Evolutionary conservation across 345 rosid species (phyloP).

Genomic region (Carallia brachiata): DNA sequence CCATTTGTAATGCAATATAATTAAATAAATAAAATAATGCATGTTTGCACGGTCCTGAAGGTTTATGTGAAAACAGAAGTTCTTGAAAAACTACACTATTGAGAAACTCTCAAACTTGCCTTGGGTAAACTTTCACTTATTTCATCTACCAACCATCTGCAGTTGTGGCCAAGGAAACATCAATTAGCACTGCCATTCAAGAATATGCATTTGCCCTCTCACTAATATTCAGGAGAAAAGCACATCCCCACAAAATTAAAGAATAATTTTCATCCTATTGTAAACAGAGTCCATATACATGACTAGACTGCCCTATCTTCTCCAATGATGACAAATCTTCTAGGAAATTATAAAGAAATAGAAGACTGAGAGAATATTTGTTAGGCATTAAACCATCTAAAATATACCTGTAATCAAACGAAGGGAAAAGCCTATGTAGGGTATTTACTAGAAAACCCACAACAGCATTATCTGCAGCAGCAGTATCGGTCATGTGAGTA

Average conservation of each 20-base stretch:
- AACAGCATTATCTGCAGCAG: slow-evolving; percentile 85
- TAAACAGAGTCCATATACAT: not conserved
- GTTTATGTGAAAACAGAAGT: not conserved
- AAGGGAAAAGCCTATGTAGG: slow-evolving; percentile 77
- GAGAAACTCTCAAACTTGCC: slow-evolving; percentile 43
- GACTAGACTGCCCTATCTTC: not conserved
- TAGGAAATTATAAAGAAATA: not conserved
- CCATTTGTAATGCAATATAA: not conserved
- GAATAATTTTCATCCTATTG: slow-evolving; percentile 1
- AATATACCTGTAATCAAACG: slow-evolving; percentile 85
- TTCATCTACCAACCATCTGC: slow-evolving; percentile 94
- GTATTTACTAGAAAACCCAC: slow-evolving; percentile 76
- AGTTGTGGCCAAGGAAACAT: slow-evolving; percentile 26
- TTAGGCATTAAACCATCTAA: slow-evolving; percentile 6
- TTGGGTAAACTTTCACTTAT: slow-evolving; percentile 85
- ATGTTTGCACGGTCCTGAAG: not conserved
- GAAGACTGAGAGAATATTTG: not conserved
- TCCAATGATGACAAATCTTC: not conserved
- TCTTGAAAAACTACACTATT: not conserved
- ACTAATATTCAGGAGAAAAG: not conserved
- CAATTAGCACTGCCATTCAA: slow-evolving; percentile 19
- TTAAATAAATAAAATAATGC: not conserved
- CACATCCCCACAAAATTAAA: not conserved
- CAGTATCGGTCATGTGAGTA: slow-evolving; percentile 88
- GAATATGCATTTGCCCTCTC: slow-evolving; percentile 4